These are phyloP conservation scores for Oryza coarctata DNA, from an alignment of 176 grass and related monocot genomes.

Conservation along the genomic window DNA sequence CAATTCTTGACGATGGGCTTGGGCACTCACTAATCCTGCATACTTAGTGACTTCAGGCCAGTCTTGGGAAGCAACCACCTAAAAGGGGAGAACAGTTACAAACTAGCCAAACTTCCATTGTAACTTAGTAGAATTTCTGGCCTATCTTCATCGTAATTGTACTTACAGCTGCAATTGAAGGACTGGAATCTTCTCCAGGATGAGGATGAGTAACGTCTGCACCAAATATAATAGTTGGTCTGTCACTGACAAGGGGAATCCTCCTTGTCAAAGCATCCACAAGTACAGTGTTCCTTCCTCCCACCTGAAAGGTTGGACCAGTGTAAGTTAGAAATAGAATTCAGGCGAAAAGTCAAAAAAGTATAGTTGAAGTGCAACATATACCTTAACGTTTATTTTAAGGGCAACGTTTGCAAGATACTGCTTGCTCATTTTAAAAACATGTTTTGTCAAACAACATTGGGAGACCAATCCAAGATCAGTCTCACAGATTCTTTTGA, in stretches of 20 bases:
- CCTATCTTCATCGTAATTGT: neutral
- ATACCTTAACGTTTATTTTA: constrained; percentile 96
- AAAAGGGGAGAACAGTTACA: neutral
- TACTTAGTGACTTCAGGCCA: constrained; percentile 95
- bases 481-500: constrained; percentile 95
- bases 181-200: constrained; percentile 93
- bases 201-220: constrained; percentile 96
- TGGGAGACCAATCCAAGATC: constrained; percentile 97
- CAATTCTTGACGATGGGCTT: constrained; percentile 86
- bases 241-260: constrained; percentile 80
- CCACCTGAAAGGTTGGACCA: constrained; percentile 55
- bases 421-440: constrained; percentile 94
- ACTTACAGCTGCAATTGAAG: constrained; percentile 96
- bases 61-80: constrained; percentile 98
- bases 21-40: constrained; percentile 81
- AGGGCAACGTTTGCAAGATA: constrained; percentile 95
- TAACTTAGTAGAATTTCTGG: neutral
- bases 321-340: neutral
- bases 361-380: constrained; percentile 1
- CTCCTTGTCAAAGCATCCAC: constrained; percentile 76
- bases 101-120: neutral
- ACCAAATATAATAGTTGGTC: constrained; percentile 93
- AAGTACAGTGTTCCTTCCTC: constrained; percentile 89
- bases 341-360: neutral
- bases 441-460: constrained; percentile 94